Conservation (phyloP, 2,329 filamentous ascomycete species). For the Teratosphaeria nubilosa region DNA sequence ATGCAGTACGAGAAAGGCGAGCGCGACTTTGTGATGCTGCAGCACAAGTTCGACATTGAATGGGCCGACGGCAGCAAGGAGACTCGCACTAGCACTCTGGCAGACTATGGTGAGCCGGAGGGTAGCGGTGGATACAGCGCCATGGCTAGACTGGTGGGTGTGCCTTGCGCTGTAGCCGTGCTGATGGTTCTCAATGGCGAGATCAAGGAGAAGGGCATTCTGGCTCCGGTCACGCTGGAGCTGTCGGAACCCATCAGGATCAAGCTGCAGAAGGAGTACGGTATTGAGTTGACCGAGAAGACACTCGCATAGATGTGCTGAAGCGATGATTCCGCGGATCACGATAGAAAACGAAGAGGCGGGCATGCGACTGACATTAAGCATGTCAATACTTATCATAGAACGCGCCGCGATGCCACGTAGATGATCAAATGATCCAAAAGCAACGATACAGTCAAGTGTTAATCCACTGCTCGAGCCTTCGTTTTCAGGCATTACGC, state of each 20-base stretch:
- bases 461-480: not conserved
- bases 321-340: not conserved
- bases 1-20: conserved; percentile 78
- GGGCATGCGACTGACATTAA: not conserved
- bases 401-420: not conserved
- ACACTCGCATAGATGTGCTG: conserved; percentile 26
- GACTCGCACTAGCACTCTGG: conserved; percentile 69
- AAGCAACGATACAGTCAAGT: not conserved
- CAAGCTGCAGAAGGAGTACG: conserved; percentile 68
- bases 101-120: conserved; percentile 69
- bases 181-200: conserved; percentile 28
- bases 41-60: conserved; percentile 79
- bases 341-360: not conserved
- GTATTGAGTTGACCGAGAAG: conserved; percentile 64
- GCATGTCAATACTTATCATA: not conserved
- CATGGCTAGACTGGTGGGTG: conserved; percentile 75
- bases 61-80: conserved; percentile 67
- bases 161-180: conserved; percentile 65
- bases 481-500: too few species aligned
- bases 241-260: conserved; percentile 65
- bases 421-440: not conserved
- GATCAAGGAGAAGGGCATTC: conserved; percentile 38
- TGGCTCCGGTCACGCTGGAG: conserved; percentile 65
- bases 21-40: conserved; percentile 71
- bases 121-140: conserved; percentile 55